Conservation (phyloP, 2,329 filamentous ascomycete genomes). For the Akanthomyces dipterigenus region DNA sequence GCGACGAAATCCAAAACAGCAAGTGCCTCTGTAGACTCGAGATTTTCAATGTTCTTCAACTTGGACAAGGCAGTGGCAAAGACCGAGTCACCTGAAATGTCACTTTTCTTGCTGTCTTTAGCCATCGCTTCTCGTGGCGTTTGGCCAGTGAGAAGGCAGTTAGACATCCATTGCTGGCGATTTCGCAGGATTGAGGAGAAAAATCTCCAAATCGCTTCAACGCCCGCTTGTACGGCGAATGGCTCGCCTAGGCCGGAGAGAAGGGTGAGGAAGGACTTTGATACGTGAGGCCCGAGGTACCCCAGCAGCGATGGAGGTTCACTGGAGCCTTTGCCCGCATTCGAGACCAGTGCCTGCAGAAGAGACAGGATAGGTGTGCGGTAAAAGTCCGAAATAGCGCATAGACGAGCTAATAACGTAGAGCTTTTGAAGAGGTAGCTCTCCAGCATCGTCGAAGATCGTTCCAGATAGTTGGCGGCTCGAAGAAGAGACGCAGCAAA, state of each 20-base stretch:
- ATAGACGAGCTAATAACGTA: slow-evolving; percentile 69
- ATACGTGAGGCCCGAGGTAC: slow-evolving; percentile 74
- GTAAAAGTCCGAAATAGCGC: slow-evolving; percentile 61
- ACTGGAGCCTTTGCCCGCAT: slow-evolving; percentile 55
- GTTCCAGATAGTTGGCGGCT: slow-evolving; percentile 57
- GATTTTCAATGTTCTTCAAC: slow-evolving; percentile 56
- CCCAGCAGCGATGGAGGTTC: slow-evolving; percentile 93
- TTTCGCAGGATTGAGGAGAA: slow-evolving; percentile 81
- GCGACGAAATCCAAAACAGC: slow-evolving; percentile 82
- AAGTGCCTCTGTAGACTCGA: slow-evolving; percentile 60
- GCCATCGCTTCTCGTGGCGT: slow-evolving; percentile 72
- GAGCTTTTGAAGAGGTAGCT: slow-evolving; percentile 74
- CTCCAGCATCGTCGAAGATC: slow-evolving; percentile 61
- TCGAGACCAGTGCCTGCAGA: slow-evolving; percentile 66
- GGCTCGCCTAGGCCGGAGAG: slow-evolving; percentile 73
- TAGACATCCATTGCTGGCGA: slow-evolving; percentile 92
- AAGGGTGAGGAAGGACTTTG: slow-evolving; percentile 75
- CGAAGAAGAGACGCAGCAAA: slow-evolving; percentile 67
- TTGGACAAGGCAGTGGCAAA: slow-evolving; percentile 67
- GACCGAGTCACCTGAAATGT: slow-evolving; percentile 53
- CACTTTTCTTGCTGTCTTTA: slow-evolving; percentile 43
- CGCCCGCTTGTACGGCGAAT: slow-evolving; percentile 56
- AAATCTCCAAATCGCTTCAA: slow-evolving; percentile 72
- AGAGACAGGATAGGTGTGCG: slow-evolving; percentile 60
- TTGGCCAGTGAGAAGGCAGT: slow-evolving; percentile 82